phyloP scores from a whole-genome alignment of 805 yeast genomes.

The Monosporozyma solicola region DNA sequence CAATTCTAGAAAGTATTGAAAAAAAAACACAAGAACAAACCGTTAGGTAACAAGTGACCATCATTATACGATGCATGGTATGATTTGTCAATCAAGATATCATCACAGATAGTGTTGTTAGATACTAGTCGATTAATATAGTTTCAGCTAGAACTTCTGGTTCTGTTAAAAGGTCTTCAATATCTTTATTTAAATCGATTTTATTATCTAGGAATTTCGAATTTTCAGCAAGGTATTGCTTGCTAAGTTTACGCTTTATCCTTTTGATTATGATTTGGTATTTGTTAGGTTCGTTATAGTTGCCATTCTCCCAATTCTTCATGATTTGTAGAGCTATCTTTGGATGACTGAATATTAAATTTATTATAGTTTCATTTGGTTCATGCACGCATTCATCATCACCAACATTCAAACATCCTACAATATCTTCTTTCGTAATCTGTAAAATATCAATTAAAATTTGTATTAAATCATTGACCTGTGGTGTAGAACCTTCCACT shows the following conservation, averaged over 20 bases:
- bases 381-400: background rate
- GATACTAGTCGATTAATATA: background rate
- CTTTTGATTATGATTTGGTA: background rate
- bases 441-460: background rate
- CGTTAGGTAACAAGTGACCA: background rate
- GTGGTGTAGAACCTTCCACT: background rate
- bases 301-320: background rate
- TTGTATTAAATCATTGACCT: background rate
- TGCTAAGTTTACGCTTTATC: background rate
- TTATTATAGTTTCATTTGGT: background rate
- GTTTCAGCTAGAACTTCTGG: background rate
- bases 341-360: background rate
- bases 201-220: background rate
- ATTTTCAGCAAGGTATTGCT: background rate
- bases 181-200: background rate
- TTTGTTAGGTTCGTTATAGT: background rate
- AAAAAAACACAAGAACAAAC: too few relatives aligned
- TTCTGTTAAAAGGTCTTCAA: background rate
- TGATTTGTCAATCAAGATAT: too few relatives aligned
- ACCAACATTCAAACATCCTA: background rate
- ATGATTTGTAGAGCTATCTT: background rate
- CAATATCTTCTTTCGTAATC: background rate
- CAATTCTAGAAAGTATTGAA: background rate
- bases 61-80: too few relatives aligned
- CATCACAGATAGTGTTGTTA: too few relatives aligned